These are phyloP conservation scores for Phytopythium mirpurense DNA, from an alignment of 352 stramenopile species.

Conservation along the genomic window DNA sequence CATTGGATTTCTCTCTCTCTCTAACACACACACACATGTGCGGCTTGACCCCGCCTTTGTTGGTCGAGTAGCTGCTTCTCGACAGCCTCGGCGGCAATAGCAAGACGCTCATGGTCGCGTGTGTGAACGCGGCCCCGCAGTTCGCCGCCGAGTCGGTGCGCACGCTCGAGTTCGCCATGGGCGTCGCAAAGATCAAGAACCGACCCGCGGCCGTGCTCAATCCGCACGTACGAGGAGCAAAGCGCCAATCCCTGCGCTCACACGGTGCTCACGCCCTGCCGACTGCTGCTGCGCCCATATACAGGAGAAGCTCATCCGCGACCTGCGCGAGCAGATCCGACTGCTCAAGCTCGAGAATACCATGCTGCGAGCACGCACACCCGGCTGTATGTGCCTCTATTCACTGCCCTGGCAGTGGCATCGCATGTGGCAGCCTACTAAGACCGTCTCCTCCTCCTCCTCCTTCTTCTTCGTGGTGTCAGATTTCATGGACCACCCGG, in stretches of 20 bases:
- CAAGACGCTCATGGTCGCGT: conserved; percentile 80
- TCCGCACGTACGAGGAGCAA: conserved; percentile 32
- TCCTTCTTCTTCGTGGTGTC: too few relatives aligned
- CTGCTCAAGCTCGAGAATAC: conserved; percentile 65
- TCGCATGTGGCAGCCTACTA: background rate
- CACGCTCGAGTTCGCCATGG: conserved; percentile 77
- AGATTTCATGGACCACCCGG: conserved; percentile 48
- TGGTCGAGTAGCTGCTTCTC: conserved; percentile 37
- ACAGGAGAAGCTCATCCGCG: conserved; percentile 66
- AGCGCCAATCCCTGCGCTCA: background rate
- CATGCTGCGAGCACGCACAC: conserved; percentile 56
- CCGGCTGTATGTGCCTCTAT: conserved; percentile 37
- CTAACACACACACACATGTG: too few relatives aligned
- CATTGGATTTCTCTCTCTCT: too few relatives aligned
- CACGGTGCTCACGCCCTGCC: background rate
- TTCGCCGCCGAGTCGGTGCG: conserved; percentile 59
- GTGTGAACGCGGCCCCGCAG: conserved; percentile 47
- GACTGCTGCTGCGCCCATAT: background rate
- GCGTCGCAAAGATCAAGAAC: conserved; percentile 78
- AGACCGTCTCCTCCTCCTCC: too few relatives aligned
- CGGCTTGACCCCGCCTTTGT: too few relatives aligned
- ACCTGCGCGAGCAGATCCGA: conserved; percentile 64
- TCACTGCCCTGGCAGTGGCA: background rate
- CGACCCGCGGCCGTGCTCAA: conserved; percentile 54
- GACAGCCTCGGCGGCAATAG: conserved; percentile 69